Conservation (phyloP, 192 early-diverging fungal species). For the Cladochytrium replicatum region DNA sequence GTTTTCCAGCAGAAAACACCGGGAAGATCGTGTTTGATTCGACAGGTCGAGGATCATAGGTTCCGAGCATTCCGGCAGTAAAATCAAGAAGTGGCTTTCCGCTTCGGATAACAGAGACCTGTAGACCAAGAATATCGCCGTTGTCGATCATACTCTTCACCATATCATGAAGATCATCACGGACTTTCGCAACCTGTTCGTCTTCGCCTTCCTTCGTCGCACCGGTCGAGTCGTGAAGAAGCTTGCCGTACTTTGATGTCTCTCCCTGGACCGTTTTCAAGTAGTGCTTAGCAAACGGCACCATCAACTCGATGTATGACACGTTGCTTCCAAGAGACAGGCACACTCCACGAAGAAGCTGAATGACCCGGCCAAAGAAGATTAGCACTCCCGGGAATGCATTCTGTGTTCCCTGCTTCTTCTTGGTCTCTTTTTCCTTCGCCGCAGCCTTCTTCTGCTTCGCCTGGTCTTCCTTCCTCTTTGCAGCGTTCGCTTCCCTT, state of each 20-base stretch:
- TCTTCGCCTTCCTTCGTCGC: conserved; percentile 4
- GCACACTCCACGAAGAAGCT: conserved; percentile 15
- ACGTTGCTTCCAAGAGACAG: conserved; percentile 1
- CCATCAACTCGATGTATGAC: conserved; percentile 22
- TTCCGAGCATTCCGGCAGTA: conserved; percentile 8
- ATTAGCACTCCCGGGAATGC: conserved; percentile 23
- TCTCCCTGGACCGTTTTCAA: conserved; percentile 4
- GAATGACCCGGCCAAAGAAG: conserved; percentile 17
- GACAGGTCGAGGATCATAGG: conserved; percentile 15
- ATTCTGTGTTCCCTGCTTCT: conserved; percentile 5
- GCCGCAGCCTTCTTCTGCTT: conserved; percentile 8
- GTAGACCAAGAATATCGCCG: conserved; percentile 5
- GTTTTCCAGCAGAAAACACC: conserved; percentile 13
- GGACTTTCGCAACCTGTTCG: not conserved
- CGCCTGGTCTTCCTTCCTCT: conserved; percentile 8
- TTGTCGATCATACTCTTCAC: conserved; percentile 13
- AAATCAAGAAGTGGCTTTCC: conserved; percentile 8
- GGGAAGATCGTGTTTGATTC: conserved; percentile 14
- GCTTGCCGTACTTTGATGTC: not conserved
- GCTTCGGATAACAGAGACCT: conserved; percentile 8
- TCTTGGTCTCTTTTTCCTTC: conserved; percentile 8
- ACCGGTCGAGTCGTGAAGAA: not conserved
- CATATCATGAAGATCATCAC: no score
- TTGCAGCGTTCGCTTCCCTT: not conserved
- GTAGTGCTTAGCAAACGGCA: conserved; percentile 11